Evolutionary conservation across 352 stramenopile species (phyloP), one percentile per base, ranked within the genome.

Genomic region (Pythium insidiosum): DNA sequence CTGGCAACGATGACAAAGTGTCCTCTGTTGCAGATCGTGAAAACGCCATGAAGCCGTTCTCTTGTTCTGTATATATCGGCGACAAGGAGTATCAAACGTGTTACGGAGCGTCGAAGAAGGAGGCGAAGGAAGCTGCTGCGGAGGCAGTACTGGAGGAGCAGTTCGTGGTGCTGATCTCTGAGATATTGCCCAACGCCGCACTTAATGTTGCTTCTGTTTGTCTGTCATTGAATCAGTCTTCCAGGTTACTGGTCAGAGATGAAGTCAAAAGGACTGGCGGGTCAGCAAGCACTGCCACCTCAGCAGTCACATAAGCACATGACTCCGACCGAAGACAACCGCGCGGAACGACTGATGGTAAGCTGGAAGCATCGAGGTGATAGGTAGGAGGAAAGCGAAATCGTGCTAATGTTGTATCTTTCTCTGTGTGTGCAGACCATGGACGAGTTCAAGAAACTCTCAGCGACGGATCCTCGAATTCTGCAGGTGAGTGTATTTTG

Each of bases 391-490:
- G n/a, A n/a, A n/a, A n/a, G n/a, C n/a, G n/a, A n/a, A n/a, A n/a
- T n/a, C n/a, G n/a, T n/a, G n/a, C n/a, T n/a, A n/a, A n/a, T n/a
- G n/a, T n/a, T n/a, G n/a, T n/a, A n/a, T n/a, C n/a, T n/a, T n/a
- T n/a, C n/a, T n/a, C n/a, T n/a, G n/a, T n/a, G n/a, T n/a, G n/a
- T 33, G 15, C 34, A 92, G 76, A 73, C 47, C 0, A 23, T 80
- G 26, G 71, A 80, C 1, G 70, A 83, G n/a, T 92, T 92, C 49
- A 79, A 81, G 47, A 67, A 40, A 28, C 56, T 92, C 4, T 15
- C 61, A 4, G 82, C 88, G 22, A 48, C 56, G 5, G 80, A 92
- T 37, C 61, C 68, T 6, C 57, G 74, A 23, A 65, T 92, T 23
- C 50, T 92, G 3, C 70, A 84, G 60, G 75, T 83, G 28, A 3